Evolutionary conservation across 345 rosid species (phyloP).

Genomic region (Euphorbia lathyris): DNA sequence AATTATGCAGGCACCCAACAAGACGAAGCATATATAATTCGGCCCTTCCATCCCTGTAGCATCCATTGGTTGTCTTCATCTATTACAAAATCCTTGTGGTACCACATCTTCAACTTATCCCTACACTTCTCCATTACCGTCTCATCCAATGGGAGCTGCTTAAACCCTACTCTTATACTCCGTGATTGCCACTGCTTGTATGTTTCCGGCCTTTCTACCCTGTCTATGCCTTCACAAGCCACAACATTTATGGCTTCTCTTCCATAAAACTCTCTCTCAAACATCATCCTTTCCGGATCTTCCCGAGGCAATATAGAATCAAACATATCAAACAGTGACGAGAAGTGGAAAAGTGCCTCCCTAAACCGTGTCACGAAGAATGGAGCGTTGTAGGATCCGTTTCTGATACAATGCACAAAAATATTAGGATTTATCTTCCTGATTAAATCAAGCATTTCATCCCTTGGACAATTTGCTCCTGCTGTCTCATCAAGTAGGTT

Average conservation of each 20-base stretch:
- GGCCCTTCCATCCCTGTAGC: constrained; percentile 94
- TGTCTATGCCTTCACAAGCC: constrained; percentile 89
- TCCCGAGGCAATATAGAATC: constrained; percentile 78
- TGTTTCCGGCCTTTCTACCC: constrained; percentile 94
- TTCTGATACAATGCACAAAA: constrained; percentile 58
- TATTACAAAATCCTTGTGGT: constrained; percentile 78
- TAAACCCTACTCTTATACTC: constrained; percentile 69
- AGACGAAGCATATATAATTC: constrained; percentile 69
- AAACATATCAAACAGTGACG: constrained; percentile 82
- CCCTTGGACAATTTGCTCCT: constrained; percentile 56
- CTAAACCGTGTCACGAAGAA: constrained; percentile 84
- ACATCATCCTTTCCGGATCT: constrained; percentile 60
- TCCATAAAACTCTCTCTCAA: constrained; percentile 73
- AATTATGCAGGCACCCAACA: constrained; percentile 70
- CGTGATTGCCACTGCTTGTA: constrained; percentile 92
- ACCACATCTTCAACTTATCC: constrained; percentile 37
- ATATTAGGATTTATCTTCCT: constrained; percentile 65
- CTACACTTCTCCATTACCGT: constrained; percentile 41
- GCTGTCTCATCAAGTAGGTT: constrained; percentile 78
- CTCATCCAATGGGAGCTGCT: constrained; percentile 54
- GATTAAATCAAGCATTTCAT: constrained; percentile 53
- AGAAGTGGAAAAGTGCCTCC: constrained; percentile 92
- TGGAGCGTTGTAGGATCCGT: constrained; percentile 80
- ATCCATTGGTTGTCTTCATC: constrained; percentile 75
- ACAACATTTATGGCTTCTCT: constrained; percentile 80